Evolutionary conservation across 2,329 filamentous ascomycete species (phyloP).

Genomic region (Trichoderma sp.): DNA sequence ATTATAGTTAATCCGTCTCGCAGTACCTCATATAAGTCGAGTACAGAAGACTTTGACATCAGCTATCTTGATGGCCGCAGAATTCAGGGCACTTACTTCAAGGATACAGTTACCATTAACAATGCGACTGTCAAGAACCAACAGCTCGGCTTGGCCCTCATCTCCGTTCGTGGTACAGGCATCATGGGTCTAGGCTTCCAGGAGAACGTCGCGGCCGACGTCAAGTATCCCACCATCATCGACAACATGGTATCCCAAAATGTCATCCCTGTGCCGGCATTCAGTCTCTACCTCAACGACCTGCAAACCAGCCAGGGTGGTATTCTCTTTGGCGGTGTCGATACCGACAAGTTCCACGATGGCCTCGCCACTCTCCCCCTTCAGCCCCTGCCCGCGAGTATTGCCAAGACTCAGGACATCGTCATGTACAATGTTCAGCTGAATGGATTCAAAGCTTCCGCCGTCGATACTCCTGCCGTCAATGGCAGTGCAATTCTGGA

Average conservation of each 20-base stretch:
- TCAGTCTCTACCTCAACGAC: slow-evolving; percentile 70
- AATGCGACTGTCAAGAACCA: slow-evolving; percentile 47
- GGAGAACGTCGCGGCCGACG: slow-evolving; percentile 45
- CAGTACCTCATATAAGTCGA: slow-evolving; percentile 49
- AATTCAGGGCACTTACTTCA: slow-evolving; percentile 56
- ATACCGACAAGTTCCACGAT: slow-evolving; percentile 69
- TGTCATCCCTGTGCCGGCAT: slow-evolving; percentile 61
- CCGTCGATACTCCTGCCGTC: slow-evolving; percentile 36
- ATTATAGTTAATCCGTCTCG: slow-evolving; percentile 38
- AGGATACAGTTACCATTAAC: slow-evolving; percentile 54
- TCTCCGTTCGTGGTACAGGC: slow-evolving; percentile 51
- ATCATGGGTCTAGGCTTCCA: slow-evolving; percentile 60
- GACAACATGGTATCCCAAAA: slow-evolving; percentile 62
- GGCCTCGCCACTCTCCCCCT: slow-evolving; percentile 46
- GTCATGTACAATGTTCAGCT: slow-evolving; percentile 38
- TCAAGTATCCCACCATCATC: slow-evolving; percentile 58
- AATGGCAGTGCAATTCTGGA: slow-evolving; percentile 65
- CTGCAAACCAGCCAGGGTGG: slow-evolving; percentile 62
- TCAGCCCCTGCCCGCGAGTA: slow-evolving; percentile 36
- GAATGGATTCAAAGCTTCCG: slow-evolving; percentile 40
- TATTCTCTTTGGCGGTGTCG: slow-evolving; percentile 77
- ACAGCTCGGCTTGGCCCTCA: slow-evolving; percentile 54
- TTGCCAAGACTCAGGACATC: slow-evolving; percentile 41
- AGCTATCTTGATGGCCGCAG: slow-evolving; percentile 58
- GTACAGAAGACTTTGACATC: slow-evolving; percentile 54